Evolutionary conservation across 2,329 filamentous ascomycete species (phyloP), one percentile per base, ranked within the genome.

Genomic region (Sporothrix curviconia): DNA sequence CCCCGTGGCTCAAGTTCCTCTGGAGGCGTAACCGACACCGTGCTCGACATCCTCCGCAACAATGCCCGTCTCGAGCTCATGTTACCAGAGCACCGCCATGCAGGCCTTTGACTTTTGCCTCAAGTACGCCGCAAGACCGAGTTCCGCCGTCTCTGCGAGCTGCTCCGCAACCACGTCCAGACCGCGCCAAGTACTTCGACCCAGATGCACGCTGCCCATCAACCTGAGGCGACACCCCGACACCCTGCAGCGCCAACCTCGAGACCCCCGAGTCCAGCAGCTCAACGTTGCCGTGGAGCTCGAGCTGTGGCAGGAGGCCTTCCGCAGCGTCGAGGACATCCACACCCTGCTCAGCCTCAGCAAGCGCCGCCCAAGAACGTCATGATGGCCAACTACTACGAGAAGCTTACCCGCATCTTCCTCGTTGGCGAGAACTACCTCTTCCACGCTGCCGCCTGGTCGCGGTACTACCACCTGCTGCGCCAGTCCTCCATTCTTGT

Each of bases 351-450:
- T 99, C 65, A 97, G 87, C 78, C 82, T 97, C 66, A 97, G 92
- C 86, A 97, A 97, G 83, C 89, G 94, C 57, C 92, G 39, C 87
- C 94, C 56, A 97, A 97, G 86, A 96, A 96, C 72, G 81, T 96
- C 70, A 97, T 99, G 94, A 99, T 99, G 94, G 94, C 94, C 76
- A 99, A 97, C 79, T 99, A 99, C 82, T 99, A 97, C 75, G 94
- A 99, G 81, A 97, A 97, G 78, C 85, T 99, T 59, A 96, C 94
- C 40, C 86, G 92, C 63, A 99, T 99, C 72, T 99, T 99, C 82
- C 84, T 99, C 62, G 94, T 97, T 64, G 95, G 92, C 73, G 94
- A 97, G 77, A 99, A 99, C 80, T 97, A 97, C 72, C 85, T 99
- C 46, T 99, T 99, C 85, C 94, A 99, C 71, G 94, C 94, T 65